Conservation (phyloP, 148 eudicot species). For the Pouteria glomerata region DNA sequence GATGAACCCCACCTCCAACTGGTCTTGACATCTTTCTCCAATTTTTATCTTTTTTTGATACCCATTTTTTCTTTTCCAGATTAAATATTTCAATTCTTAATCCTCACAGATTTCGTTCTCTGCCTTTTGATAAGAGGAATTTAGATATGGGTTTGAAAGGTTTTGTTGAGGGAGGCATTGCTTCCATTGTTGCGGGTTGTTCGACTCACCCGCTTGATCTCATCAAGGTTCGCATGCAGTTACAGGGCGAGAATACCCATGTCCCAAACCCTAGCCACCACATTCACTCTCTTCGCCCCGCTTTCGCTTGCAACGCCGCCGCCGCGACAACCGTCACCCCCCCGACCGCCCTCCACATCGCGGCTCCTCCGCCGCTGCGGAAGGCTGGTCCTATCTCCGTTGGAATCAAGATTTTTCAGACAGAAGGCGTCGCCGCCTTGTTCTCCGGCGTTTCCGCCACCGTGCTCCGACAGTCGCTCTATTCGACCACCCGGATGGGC, state of each 20-base stretch:
- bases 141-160: slow-evolving; percentile 38
- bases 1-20: neutral
- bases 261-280: slow-evolving; percentile 4
- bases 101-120: neutral
- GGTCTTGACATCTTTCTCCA: neutral
- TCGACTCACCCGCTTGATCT: slow-evolving; percentile 53
- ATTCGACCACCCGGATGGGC: slow-evolving; percentile 41
- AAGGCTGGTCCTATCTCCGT: slow-evolving; percentile 28
- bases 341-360: neutral
- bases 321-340: neutral
- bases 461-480: slow-evolving; percentile 35
- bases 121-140: neutral
- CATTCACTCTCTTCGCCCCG: slow-evolving; percentile 27
- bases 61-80: neutral
- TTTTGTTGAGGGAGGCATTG: slow-evolving; percentile 48
- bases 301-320: slow-evolving; percentile 21
- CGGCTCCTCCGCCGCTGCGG: slow-evolving; percentile 9
- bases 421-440: slow-evolving; percentile 31
- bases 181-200: slow-evolving; percentile 51
- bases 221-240: slow-evolving; percentile 53
- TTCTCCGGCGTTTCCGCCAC: slow-evolving; percentile 42
- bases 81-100: no score
- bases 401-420: slow-evolving; percentile 27
- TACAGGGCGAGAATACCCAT: slow-evolving; percentile 40
- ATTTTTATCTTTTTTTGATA: neutral